phyloP scores from a whole-genome alignment of 1,139 yeast species.

The Torulaspora pretoriensis region DNA sequence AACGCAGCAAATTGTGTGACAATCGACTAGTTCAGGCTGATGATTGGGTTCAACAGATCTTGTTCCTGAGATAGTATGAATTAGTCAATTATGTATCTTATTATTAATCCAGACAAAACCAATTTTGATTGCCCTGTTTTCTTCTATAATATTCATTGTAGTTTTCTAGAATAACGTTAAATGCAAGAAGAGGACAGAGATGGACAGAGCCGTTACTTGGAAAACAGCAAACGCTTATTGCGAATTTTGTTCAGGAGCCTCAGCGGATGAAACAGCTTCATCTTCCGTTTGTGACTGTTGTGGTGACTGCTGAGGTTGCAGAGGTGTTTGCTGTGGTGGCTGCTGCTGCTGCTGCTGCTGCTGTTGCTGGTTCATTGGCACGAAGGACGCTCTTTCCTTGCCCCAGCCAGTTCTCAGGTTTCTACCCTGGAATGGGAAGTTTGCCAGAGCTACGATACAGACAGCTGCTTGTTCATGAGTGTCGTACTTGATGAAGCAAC shows the following conservation, averaged over 20 bases:
- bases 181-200: neutral
- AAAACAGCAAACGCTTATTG: neutral
- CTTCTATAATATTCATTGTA: conserved; percentile 1
- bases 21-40: neutral
- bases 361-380: conserved; percentile 33
- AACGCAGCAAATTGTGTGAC: too few relatives aligned
- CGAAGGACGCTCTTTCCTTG: conserved; percentile 49
- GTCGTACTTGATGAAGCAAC: conserved; percentile 71
- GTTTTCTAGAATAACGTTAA: neutral
- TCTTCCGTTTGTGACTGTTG: conserved; percentile 8
- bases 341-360: conserved; percentile 14
- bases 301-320: conserved; percentile 9
- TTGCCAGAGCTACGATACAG: conserved; percentile 77
- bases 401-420: conserved; percentile 89
- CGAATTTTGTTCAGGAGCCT: conserved; percentile 1
- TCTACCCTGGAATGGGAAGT: conserved; percentile 73
- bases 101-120: neutral
- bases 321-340: conserved; percentile 9
- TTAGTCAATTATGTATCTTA: neutral
- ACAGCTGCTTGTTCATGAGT: conserved; percentile 85
- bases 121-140: neutral
- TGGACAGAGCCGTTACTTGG: neutral
- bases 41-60: neutral
- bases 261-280: neutral
- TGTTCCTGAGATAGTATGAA: neutral